phyloP scores from a whole-genome alignment of 148 eudicot genomes.

The Vaccinium vitisidaea region DNA sequence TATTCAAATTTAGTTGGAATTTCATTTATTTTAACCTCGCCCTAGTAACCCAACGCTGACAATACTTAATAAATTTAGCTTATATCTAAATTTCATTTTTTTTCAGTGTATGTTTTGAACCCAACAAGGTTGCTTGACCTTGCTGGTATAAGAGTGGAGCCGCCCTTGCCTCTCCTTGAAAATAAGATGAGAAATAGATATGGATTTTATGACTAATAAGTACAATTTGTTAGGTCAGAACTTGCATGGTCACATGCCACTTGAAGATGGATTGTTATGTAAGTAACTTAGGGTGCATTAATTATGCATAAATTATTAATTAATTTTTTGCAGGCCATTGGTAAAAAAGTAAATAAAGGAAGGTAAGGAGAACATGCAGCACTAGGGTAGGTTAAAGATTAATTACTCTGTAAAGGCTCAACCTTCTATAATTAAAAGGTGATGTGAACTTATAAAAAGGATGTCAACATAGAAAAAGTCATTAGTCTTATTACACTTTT shows the following conservation, averaged over 20 bases:
- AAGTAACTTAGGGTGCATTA: not conserved
- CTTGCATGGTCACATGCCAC: not conserved
- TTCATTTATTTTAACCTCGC: too few relatives aligned
- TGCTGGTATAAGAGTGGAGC: too few relatives aligned
- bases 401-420: not conserved
- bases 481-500: not conserved
- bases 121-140: too few relatives aligned
- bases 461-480: not conserved
- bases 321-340: not conserved
- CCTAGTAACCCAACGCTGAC: too few relatives aligned
- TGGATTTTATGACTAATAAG: not conserved
- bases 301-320: not conserved
- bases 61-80: too few relatives aligned
- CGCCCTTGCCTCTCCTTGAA: too few relatives aligned
- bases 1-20: too few relatives aligned
- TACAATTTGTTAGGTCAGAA: constrained; percentile 5
- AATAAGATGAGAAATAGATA: not conserved
- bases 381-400: not conserved
- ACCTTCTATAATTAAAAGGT: not conserved
- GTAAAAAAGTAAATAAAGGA: not conserved
- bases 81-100: too few relatives aligned
- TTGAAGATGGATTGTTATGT: not conserved
- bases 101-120: too few relatives aligned
- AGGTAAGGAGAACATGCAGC: not conserved
- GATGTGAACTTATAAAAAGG: not conserved